Evolutionary conservation across 495 filamentous ascomycete species (phyloP), one percentile per base, ranked within the genome.

Genomic region (Chaetomium cochliodes): DNA sequence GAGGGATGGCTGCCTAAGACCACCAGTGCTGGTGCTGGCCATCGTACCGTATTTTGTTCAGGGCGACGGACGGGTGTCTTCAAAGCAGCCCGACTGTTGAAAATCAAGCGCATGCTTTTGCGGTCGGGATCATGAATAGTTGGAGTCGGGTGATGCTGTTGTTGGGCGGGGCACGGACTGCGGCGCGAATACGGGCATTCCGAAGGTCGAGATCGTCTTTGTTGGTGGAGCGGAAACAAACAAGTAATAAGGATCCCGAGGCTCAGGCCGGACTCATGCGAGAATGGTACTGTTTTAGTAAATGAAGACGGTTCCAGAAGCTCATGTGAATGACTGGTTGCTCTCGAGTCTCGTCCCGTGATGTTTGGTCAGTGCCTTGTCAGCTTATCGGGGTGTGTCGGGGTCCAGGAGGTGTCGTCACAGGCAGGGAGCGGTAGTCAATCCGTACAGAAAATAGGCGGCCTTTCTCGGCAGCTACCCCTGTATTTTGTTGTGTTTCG

Each of bases 11-110:
- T 44, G 69, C 59, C 60, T 63, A 44, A 25, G 58, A 51, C 62
- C 39, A 63, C 65, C 70, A 49, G 67, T 47, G 58, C 65, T 71
- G 54, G 67, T 47, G 55, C 64, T 65, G n/a, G 71, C 65, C 71
- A 73, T 75, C 30, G 55, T 50, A 39, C 44, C 63, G 57, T 42
- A 30, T 8, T 47, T 20, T 20, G 13, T 28, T 22, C 42, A 39
- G 37, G 5, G 44, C 20, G 51, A 41, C 42, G 44, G 41, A 11
- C 16, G 61, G 58, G 18, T 26, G 42, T 54, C 30, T 60, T 51
- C 26, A 16, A 41, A 33, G 55, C 52, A 30, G 59, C 56, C 53
- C 15, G 44, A 25, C 6, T 59, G 49, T 50, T 20, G 28, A 18
- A 33, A 33, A 50, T 53, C 58, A 59, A 30, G n/a, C n/a, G 37